Evolutionary conservation across 164 flowering plant genomes (phyloP).

Genomic region (Macadamia integrifolia): DNA sequence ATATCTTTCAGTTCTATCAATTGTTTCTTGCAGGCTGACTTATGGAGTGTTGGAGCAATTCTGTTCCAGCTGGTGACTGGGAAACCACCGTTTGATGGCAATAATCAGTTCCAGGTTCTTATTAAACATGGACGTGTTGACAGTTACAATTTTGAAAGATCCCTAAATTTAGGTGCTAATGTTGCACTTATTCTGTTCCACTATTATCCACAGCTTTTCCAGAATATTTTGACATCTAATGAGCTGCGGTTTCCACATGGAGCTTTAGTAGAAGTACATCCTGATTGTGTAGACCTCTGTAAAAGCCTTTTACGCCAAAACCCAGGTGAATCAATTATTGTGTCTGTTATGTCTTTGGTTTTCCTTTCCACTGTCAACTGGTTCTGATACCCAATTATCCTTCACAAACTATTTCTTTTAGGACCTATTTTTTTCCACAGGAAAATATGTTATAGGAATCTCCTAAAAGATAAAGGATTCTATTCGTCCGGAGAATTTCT

Average conservation of each 20-base stretch:
- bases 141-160: not conserved
- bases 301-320: slow-evolving; percentile 50
- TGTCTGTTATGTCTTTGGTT: not conserved
- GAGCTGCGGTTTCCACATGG: slow-evolving; percentile 48
- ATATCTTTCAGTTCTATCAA: slow-evolving; percentile 1
- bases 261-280: slow-evolving; percentile 33
- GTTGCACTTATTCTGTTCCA: slow-evolving; percentile 1
- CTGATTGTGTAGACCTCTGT: slow-evolving; percentile 53
- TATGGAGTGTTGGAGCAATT: slow-evolving; percentile 72
- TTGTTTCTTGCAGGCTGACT: slow-evolving; percentile 45
- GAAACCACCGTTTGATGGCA: slow-evolving; percentile 55
- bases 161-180: not conserved
- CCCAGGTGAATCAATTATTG: slow-evolving; percentile 32
- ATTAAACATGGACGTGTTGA: not conserved
- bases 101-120: slow-evolving; percentile 47
- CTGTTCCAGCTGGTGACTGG: slow-evolving; percentile 58
- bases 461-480: too few species aligned
- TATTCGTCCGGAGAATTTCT: too few species aligned
- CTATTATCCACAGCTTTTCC: slow-evolving; percentile 43
- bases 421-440: too few species aligned
- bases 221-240: slow-evolving; percentile 40
- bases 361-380: not conserved
- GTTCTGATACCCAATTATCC: not conserved
- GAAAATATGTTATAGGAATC: too few species aligned
- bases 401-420: too few species aligned